phyloP scores from a whole-genome alignment of 1,284 basidiomycete genomes.

The Moniliella sp. region DNA sequence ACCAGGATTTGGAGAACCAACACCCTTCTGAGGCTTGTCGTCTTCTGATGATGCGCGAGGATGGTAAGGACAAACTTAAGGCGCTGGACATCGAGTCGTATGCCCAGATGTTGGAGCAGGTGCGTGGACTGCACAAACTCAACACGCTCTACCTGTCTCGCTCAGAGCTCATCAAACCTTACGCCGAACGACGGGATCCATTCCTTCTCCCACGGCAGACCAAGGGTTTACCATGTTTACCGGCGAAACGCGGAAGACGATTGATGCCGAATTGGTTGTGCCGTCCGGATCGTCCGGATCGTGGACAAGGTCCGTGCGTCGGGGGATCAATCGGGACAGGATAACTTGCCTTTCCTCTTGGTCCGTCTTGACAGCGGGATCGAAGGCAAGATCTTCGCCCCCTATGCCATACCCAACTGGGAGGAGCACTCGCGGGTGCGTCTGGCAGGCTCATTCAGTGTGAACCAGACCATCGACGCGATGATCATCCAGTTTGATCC shows the following conservation, averaged over 20 bases:
- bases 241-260: conserved; percentile 63
- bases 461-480: conserved; percentile 56
- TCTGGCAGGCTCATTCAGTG: background rate
- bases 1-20: conserved; percentile 25
- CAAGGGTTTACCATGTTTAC: conserved; percentile 85
- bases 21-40: conserved; percentile 21
- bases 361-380: conserved; percentile 76
- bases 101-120: conserved; percentile 52
- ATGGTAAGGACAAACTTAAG: conserved; percentile 59
- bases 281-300: conserved; percentile 48
- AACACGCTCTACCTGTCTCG: conserved; percentile 54
- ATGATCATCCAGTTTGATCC: conserved; percentile 48
- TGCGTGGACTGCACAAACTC: conserved; percentile 38
- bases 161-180: conserved; percentile 66
- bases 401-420: conserved; percentile 10
- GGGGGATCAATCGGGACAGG: background rate
- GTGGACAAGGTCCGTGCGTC: conserved; percentile 32
- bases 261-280: conserved; percentile 63
- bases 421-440: background rate
- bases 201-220: conserved; percentile 54
- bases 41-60: conserved; percentile 61
- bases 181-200: conserved; percentile 50
- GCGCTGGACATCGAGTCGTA: conserved; percentile 92
- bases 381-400: conserved; percentile 27
- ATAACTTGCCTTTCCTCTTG: conserved; percentile 34